Evolutionary conservation across 169 alveolate genomes (phyloP).

Genomic region (Plasmodium billcollinsi): DNA sequence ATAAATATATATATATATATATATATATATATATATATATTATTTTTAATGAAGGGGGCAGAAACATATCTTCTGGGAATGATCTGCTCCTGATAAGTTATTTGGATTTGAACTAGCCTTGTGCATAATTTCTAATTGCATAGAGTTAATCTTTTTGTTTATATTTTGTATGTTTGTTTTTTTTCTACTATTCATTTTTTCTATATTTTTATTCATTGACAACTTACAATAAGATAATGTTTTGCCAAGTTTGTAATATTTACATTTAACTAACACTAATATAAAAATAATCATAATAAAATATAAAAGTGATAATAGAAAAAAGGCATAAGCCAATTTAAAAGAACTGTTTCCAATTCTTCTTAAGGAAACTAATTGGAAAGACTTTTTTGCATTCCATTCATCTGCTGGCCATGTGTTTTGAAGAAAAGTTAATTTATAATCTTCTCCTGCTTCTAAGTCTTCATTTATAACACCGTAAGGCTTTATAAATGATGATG

Average conservation of each 20-base stretch:
- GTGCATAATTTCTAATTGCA: neutral
- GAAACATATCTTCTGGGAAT: neutral
- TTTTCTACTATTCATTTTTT: conserved; percentile 3
- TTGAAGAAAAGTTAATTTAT: conserved; percentile 40
- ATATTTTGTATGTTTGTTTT: conserved; percentile 8
- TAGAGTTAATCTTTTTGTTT: neutral
- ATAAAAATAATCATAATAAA: conserved; percentile 20
- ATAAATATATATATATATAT: no score
- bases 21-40: neutral
- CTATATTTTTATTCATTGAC: conserved; percentile 7
- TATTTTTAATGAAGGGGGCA: conserved; percentile 49
- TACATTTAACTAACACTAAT: conserved; percentile 7
- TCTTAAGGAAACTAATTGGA: conserved; percentile 33
- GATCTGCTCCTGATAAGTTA: neutral
- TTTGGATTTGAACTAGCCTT: neutral
- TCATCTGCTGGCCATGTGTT: conserved; percentile 59
- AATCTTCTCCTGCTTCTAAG: conserved; percentile 18
- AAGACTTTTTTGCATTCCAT: conserved; percentile 58
- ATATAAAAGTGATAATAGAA: conserved; percentile 31
- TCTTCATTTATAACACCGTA: conserved; percentile 56
- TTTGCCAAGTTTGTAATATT: conserved; percentile 30
- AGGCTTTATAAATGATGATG: conserved; percentile 64
- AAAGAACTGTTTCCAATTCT: conserved; percentile 37
- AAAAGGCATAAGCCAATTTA: conserved; percentile 41
- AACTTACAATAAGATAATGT: conserved; percentile 39